Percentiles rank a stretch among this genome's conserved stretches.
Evolutionary conservation across 2,329 filamentous ascomycete species (phyloP).

Genomic region (Pseudogymnoascus sp.): DNA sequence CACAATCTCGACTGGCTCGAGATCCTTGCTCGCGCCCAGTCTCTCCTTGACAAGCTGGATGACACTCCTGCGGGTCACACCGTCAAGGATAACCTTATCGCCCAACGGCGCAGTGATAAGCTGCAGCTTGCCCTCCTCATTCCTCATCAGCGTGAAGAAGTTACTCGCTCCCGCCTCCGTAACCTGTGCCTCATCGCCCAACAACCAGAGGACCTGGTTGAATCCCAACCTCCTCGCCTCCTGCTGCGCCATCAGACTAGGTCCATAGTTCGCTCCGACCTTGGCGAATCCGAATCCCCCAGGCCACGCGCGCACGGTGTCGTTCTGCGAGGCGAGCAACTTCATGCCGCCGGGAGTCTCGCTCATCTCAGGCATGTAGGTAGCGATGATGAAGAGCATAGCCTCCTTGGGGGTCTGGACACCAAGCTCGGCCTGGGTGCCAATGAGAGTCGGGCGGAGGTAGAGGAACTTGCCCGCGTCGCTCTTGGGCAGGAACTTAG

Average conservation of each 20-base stretch:
- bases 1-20: slow-evolving; percentile 57
- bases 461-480: slow-evolving; percentile 68
- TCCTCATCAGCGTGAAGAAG: slow-evolving; percentile 78
- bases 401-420: slow-evolving; percentile 73
- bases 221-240: slow-evolving; percentile 68
- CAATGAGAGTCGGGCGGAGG: slow-evolving; percentile 80
- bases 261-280: slow-evolving; percentile 89
- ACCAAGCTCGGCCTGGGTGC: slow-evolving; percentile 69
- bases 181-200: slow-evolving; percentile 66
- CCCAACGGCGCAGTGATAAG: slow-evolving; percentile 78
- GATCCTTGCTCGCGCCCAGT: slow-evolving; percentile 35
- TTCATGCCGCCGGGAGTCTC: slow-evolving; percentile 50
- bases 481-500: slow-evolving; percentile 69
- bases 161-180: slow-evolving; percentile 90
- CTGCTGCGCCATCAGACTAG: slow-evolving; percentile 66
- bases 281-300: slow-evolving; percentile 90
- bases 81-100: slow-evolving; percentile 77
- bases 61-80: slow-evolving; percentile 76
- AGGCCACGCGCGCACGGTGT: slow-evolving; percentile 85
- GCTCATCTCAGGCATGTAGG: slow-evolving; percentile 49
- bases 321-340: slow-evolving; percentile 69
- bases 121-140: slow-evolving; percentile 54
- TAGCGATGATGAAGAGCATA: slow-evolving; percentile 76
- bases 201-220: slow-evolving; percentile 91
- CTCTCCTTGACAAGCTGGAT: slow-evolving; percentile 62